phyloP scores from a whole-genome alignment of 345 rosid genomes.

The Brassica incana region DNA sequence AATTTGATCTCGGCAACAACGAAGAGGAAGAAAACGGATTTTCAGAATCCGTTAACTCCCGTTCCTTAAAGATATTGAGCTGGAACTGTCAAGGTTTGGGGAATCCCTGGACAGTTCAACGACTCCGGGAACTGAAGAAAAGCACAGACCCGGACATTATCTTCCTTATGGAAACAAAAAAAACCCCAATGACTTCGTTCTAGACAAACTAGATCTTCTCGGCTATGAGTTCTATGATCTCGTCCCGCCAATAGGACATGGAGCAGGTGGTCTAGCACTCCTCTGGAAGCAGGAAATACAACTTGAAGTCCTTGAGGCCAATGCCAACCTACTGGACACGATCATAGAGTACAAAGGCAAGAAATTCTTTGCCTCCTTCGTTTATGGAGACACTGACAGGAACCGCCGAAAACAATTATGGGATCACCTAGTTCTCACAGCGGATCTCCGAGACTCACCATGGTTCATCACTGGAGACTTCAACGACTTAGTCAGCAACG shows the following conservation, averaged over 20 bases:
- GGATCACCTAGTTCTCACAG: not conserved
- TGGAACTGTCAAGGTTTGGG: no score
- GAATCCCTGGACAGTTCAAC: no score
- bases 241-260: not conserved
- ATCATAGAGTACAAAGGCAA: not conserved
- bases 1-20: no score
- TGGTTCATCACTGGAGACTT: not conserved
- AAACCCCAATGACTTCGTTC: no score
- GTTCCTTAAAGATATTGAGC: no score
- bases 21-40: no score
- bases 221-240: not conserved
- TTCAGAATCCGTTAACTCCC: no score
- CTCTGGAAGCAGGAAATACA: not conserved
- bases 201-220: not conserved
- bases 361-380: not conserved
- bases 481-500: not conserved
- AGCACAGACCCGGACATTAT: no score
- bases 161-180: no score
- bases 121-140: no score
- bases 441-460: not conserved
- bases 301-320: not conserved
- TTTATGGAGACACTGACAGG: not conserved
- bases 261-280: not conserved
- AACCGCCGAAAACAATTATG: not conserved
- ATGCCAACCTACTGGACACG: not conserved